Evolutionary conservation across 768 basidiomycete species (phyloP), one percentile per base, ranked within the genome.

Genomic region (Agaricus bisporus): DNA sequence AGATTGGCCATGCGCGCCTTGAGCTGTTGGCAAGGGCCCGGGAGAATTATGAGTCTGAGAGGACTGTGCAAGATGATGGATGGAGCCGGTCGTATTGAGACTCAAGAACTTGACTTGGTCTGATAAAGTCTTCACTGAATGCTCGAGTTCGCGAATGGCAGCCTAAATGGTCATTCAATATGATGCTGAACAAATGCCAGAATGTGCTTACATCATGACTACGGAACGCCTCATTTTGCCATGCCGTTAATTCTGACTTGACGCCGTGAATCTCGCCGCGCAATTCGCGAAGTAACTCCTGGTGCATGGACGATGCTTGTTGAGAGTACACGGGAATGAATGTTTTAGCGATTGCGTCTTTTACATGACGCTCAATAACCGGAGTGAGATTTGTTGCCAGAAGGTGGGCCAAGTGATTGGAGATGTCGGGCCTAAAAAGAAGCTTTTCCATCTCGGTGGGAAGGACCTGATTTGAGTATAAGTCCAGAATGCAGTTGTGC

Each of bases 31-130:
- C 59, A 66, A 59, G 29, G 67, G 66, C 49, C 74, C 71, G 54
- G 78, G 67, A 45, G 70, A 68, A 61, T 73, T 73, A 57, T 75
- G 73, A 45, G 63, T 61, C 41, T 71, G 71, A 51, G 74, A 75
- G 57, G 74, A 66, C 55, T 74, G 75, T 43, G 70, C 76, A 29
- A 75, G 70, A 45, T 64, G 65, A 25, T 64, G 55, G 28, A 59
- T 52, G 12, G 58, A 47, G 41, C 60, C 41, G 67, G 67, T 62
- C 12, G 76, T 61, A 58, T 83, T 88, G 68, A 85, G 70, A 59
- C 74, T 82, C 56, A 90, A 68, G 70, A 83, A 88, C 65, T 90
- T 91, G 62, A 93, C 81, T 64, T 93, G 91, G 47, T 93, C 91
- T 28, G 86, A 78, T 51, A 93, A 72, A 20, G 80, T 61, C 49